Conservation (phyloP, 129 eudicot genomes). For the Glebionis coronaria region DNA sequence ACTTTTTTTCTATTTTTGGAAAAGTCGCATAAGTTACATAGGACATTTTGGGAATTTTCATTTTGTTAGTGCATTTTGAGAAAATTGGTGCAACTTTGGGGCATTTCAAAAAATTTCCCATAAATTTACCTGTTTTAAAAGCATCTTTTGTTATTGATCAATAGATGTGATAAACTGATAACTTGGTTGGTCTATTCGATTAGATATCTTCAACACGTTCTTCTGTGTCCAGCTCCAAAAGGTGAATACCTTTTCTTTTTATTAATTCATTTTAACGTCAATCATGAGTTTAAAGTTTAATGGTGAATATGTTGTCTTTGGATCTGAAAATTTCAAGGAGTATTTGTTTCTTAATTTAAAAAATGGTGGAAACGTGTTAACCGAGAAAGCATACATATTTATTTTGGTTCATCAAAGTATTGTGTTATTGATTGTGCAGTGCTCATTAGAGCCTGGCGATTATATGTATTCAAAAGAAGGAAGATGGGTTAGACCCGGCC, state of each 20-base stretch:
- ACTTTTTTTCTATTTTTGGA: too few relatives aligned
- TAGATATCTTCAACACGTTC: conserved; percentile 89
- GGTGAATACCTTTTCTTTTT: conserved; percentile 36
- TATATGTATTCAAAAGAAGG: conserved; percentile 72
- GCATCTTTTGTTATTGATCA: neutral
- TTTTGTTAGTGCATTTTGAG: too few relatives aligned
- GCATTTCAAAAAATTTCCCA: too few relatives aligned
- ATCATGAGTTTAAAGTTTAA: too few relatives aligned
- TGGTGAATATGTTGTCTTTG: too few relatives aligned
- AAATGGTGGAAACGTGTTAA: conserved; percentile 96
- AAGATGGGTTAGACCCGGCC: too few relatives aligned
- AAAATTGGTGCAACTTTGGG: too few relatives aligned
- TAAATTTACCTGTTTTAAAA: neutral
- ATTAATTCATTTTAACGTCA: neutral
- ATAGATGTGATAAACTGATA: neutral
- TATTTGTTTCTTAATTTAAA: conserved; percentile 56
- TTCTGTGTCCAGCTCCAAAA: conserved; percentile 75
- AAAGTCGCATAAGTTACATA: too few relatives aligned
- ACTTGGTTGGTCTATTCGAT: conserved; percentile 13
- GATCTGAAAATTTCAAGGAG: conserved; percentile 41
- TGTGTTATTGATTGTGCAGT: conserved; percentile 32
- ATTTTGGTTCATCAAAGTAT: conserved; percentile 67
- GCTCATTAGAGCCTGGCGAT: conserved; percentile 91
- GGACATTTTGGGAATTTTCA: too few relatives aligned
- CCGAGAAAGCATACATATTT: conserved; percentile 74